Evolutionary conservation across 345 rosid species (phyloP).

Genomic region (Garcia nutans): DNA sequence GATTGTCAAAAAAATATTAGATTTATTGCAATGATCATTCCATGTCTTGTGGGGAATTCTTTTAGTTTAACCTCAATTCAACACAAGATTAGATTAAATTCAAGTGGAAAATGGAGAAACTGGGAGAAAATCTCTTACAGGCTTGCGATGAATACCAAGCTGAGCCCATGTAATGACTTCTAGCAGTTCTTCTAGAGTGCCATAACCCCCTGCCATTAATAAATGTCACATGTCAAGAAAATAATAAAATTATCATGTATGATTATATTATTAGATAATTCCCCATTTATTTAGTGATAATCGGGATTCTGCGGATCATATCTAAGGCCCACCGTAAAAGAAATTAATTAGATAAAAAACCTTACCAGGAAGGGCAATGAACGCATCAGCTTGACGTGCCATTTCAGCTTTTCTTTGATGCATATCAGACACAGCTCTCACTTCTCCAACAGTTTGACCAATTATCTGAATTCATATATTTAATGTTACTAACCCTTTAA

Average conservation of each 20-base stretch:
- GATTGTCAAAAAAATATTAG: too few species aligned
- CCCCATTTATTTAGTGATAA: background rate
- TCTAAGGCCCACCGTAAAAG: background rate
- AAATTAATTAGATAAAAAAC: background rate
- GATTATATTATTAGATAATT: background rate
- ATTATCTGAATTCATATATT: constrained; percentile 49
- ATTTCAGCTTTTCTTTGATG: constrained; percentile 96
- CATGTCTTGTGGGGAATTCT: too few species aligned
- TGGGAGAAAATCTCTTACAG: constrained; percentile 47
- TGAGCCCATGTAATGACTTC: constrained; percentile 99
- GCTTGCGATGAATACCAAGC: constrained; percentile 91
- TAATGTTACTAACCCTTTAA: background rate
- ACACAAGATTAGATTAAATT: too few species aligned
- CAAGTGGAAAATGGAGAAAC: background rate
- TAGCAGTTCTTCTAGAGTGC: constrained; percentile 89
- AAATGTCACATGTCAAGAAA: background rate
- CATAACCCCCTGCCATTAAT: constrained; percentile 72
- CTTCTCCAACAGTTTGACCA: constrained; percentile 83
- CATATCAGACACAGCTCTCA: constrained; percentile 87
- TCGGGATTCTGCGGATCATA: background rate
- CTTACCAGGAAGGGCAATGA: constrained; percentile 90
- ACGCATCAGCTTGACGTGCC: constrained; percentile 95
- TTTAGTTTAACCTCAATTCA: too few species aligned
- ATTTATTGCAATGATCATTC: too few species aligned
- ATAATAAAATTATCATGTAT: background rate